Base-by-base conservation (phyloP, 257 asterid species). In the Salvia miltiorrhiza region DNA sequence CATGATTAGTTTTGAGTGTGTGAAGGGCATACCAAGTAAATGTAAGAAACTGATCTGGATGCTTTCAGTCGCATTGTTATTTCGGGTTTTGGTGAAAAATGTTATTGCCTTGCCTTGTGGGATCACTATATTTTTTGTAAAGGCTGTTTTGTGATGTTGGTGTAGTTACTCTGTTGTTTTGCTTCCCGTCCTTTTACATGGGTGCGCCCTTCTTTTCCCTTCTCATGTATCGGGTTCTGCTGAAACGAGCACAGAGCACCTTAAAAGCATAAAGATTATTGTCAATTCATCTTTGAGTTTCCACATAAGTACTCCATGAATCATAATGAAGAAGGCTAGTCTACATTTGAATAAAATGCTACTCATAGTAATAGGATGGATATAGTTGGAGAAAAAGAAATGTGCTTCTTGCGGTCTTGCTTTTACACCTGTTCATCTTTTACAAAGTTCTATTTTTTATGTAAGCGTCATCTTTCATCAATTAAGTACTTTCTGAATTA, bases 401-500 rank as follows among this genome's bases (percentile, higher is more conserved):
- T 12, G 2, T 49, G 26, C 13, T 33, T 49, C 24, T 23, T 26
- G 12, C 26, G 10, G 10, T 39, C 24, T 11, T 17, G 37, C 33
- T 3, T 14, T 7, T 56, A 14, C 7, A 30, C 7, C 3, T n/a
- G 23, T 19, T 33, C 9, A 39, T 28, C 41, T 39, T 66, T 26
- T 43, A 47, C 39, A 37, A 17, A 26, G 53, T 16, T 39, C 5
- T 40, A 28, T 40, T 50, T 35, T 26, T 28, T 30, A 16, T 40
- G 13, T 49, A 33, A 48, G 49, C 40, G 11, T 47, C 62, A 17
- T 43, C 19, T 39, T n/a, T 49, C 8, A 23, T 44, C 9, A 7
- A 10, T 28, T 30, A 44, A 30, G 37, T 59, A 44, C 56, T 66
- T 67, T 52, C 26, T 5, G 73, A 65, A 59, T 26, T 63, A 35